A percentile compares a stretch with the other conserved stretches of the same genome.
Conservation (phyloP, 208 protist species). For the Wallacemonas sp. region DNA sequence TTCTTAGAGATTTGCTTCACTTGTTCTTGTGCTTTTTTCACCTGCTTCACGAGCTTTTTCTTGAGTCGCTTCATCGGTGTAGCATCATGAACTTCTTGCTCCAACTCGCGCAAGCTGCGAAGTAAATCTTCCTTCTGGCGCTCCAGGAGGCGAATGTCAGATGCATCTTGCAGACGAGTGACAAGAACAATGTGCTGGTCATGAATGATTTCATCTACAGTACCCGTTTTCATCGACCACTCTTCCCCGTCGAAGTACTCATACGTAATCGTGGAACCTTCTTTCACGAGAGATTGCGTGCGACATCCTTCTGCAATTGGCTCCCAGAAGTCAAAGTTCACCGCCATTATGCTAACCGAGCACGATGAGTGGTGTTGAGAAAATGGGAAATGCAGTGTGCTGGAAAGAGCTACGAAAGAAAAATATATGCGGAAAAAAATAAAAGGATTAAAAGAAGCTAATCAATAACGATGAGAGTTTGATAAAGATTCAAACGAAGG, state of each 20-base stretch:
- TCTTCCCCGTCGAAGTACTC: constrained; percentile 14
- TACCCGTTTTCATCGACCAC: constrained; percentile 12
- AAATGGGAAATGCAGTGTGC: neutral
- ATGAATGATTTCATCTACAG: constrained; percentile 5
- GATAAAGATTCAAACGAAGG: neutral
- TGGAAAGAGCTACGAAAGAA: neutral
- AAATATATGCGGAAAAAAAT: constrained; percentile 12
- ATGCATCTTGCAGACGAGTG: neutral
- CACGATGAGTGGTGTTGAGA: neutral
- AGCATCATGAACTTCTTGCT: constrained; percentile 5
- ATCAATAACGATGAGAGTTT: constrained; percentile 12
- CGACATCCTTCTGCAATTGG: constrained; percentile 8
- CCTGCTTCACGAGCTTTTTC: constrained; percentile 23
- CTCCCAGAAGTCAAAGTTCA: constrained; percentile 16
- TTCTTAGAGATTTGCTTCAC: constrained; percentile 32
- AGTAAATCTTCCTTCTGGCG: constrained; percentile 10
- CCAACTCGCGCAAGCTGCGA: constrained; percentile 1
- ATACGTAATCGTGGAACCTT: constrained; percentile 1
- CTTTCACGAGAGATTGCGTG: constrained; percentile 3
- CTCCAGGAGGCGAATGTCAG: neutral
- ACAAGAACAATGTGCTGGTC: constrained; percentile 7
- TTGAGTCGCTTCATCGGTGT: constrained; percentile 14
- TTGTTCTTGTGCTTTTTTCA: constrained; percentile 27
- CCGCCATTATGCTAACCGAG: constrained; percentile 3
- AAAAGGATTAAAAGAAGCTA: constrained; percentile 17